Base-by-base conservation (phyloP, 1,139 yeast species). In the Sugiyamaella pinicola region DNA sequence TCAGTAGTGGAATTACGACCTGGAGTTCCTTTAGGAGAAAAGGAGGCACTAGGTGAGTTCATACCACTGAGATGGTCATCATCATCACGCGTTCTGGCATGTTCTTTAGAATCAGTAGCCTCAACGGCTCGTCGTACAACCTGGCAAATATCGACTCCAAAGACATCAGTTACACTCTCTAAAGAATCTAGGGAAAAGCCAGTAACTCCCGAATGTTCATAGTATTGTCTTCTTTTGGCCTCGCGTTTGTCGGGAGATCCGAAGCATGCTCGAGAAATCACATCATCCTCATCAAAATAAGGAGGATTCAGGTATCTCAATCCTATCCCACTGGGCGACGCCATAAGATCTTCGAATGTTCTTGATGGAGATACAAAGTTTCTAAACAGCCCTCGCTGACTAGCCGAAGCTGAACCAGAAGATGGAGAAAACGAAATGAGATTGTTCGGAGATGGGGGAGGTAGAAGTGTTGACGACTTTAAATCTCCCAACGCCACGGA, bases 81-180 rank as follows among this genome's bases (percentile, higher is more conserved):
- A 15, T 35, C 35, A 24, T 43, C 41, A 17, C 15, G 22, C 6
- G 15, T 33, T 18, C 37, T 15, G 21, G 39, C 45, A 8, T 10
- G 34, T 26, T 38, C 47, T 37, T 40, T 52, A 38, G 42, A 38
- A 17, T 39, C 48, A 33, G 31, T 56, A 42, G 49, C 53, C 49
- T 74, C 78, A 18, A 76, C 76, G 1, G 82, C 84, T 18, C 84
- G 70, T 58, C 78, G 73, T 59, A 80, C 79, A n/a, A 80, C 82
- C 28, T 81, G 78, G 57, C 78, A 76, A 26, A 80, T 74, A 61
- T 80, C 84, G 24, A 80, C 83, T 31, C 84, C 84, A 65, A 80
- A 80, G 44, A 79, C 69, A 50, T 80, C 82, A 18, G 70, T 61
- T 8, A 69, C 67, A 19, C 58, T 55, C 19, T 56, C 58, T n/a